These are phyloP conservation scores for Solanum virginianum DNA, from an alignment of 257 asterid genomes.

Conservation along the genomic window DNA sequence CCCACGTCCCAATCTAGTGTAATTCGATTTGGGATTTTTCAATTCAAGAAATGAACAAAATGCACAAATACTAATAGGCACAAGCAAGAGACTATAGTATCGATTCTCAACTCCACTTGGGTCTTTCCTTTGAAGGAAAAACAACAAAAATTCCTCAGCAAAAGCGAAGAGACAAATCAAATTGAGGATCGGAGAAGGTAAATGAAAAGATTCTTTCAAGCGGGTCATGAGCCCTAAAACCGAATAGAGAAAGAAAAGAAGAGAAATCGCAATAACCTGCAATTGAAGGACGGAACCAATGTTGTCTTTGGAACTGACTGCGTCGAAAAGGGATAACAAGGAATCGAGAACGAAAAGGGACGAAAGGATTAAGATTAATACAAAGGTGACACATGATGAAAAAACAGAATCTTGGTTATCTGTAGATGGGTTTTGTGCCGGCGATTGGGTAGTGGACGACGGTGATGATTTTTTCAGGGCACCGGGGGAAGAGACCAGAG, in stretches of 20 bases:
- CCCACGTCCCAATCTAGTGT: conserved; percentile 59
- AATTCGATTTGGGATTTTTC: conserved; percentile 34
- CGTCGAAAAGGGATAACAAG: conserved; percentile 54
- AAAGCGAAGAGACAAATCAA: conserved; percentile 59
- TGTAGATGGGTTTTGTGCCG: conserved; percentile 4
- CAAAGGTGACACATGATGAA: conserved; percentile 43
- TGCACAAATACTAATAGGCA: conserved; percentile 59
- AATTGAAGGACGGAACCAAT: conserved; percentile 61
- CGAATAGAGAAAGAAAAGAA: conserved; percentile 53
- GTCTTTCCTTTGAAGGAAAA: conserved; percentile 63
- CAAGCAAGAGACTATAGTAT: conserved; percentile 62
- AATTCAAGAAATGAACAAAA: conserved; percentile 66
- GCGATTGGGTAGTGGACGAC: conserved; percentile 7
- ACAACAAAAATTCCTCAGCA: conserved; percentile 66
- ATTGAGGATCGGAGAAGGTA: conserved; percentile 39
- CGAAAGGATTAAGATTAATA: conserved; percentile 42
- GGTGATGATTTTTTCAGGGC: conserved; percentile 10
- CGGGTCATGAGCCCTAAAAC: conserved; percentile 40
- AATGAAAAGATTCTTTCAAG: conserved; percentile 15
- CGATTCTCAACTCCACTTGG: conserved; percentile 81
- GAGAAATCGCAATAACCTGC: conserved; percentile 48
- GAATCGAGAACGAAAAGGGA: conserved; percentile 45
- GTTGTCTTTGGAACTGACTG: conserved; percentile 39
- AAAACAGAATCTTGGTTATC: conserved; percentile 4
- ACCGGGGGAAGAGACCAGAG: conserved; percentile 27